Percentiles rank a stretch among this genome's conserved stretches.
Evolutionary conservation across 2,329 filamentous ascomycete species (phyloP).

Genomic region (Aspergillus candidus): DNA sequence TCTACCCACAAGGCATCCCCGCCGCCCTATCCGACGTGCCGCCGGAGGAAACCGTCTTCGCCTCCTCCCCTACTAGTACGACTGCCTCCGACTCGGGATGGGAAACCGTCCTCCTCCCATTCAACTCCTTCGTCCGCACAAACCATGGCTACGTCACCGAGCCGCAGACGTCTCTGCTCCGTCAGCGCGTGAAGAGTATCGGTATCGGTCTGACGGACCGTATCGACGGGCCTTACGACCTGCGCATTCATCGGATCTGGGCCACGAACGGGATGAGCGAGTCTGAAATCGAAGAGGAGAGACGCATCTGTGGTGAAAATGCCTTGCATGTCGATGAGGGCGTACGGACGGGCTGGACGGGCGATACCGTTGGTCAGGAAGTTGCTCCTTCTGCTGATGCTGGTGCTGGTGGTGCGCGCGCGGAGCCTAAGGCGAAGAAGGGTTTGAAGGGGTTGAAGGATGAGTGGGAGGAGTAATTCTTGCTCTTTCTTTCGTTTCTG

Average conservation of each 20-base stretch:
- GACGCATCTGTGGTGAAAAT: slow-evolving; percentile 34
- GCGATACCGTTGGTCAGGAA: background rate
- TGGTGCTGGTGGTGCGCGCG: slow-evolving; percentile 6
- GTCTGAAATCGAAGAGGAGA: slow-evolving; percentile 37
- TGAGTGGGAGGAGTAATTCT: slow-evolving; percentile 26
- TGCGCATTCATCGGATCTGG: slow-evolving; percentile 82
- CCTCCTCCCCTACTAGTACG: slow-evolving; percentile 36
- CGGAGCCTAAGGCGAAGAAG: slow-evolving; percentile 21
- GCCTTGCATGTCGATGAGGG: slow-evolving; percentile 34
- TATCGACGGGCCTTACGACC: slow-evolving; percentile 78
- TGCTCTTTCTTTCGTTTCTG: too few relatives aligned
- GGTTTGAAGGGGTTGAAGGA: slow-evolving; percentile 30
- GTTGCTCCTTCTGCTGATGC: background rate
- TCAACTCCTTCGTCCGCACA: slow-evolving; percentile 89
- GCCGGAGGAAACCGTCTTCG: slow-evolving; percentile 30
- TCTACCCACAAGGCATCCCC: slow-evolving; percentile 27
- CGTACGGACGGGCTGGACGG: slow-evolving; percentile 24
- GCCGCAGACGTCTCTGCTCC: slow-evolving; percentile 83
- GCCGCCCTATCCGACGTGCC: slow-evolving; percentile 35
- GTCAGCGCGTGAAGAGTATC: slow-evolving; percentile 76
- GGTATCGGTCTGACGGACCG: slow-evolving; percentile 87
- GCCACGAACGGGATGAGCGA: slow-evolving; percentile 66
- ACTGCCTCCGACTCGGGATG: slow-evolving; percentile 69
- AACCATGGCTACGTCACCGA: slow-evolving; percentile 89
- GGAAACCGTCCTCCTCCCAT: slow-evolving; percentile 91